These are phyloP conservation scores for Papilionanthe hybrid DNA, from an alignment of 116 monocot species.

Conservation along the genomic window DNA sequence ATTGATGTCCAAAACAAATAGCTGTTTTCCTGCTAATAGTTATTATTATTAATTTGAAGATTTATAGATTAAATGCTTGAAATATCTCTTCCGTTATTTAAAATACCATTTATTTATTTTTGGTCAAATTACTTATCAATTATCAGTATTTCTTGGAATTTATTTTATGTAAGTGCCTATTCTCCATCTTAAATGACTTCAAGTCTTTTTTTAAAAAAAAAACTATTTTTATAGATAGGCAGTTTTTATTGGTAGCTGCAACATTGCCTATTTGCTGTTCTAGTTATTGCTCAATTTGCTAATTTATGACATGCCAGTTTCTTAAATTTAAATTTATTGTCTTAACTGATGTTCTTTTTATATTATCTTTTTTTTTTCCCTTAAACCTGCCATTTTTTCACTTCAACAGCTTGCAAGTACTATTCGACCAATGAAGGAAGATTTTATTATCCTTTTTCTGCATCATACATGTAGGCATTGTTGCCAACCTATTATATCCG, in stretches of 20 bases:
- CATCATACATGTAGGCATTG: constrained; percentile 40
- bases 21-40: too few species aligned
- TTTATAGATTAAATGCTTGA: neutral
- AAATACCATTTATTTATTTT: neutral
- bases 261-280: neutral
- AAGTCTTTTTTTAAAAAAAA: neutral
- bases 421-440: constrained; percentile 32
- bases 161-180: neutral
- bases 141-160: neutral
- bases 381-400: neutral
- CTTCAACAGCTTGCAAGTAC: constrained; percentile 28
- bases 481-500: constrained; percentile 24
- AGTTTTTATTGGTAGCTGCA: neutral
- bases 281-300: neutral
- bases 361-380: neutral
- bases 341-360: neutral
- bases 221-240: neutral
- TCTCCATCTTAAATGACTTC: neutral
- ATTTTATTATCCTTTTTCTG: constrained; percentile 39
- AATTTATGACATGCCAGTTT: neutral
- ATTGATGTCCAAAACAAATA: too few species aligned
- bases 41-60: neutral
- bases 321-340: constrained; percentile 1
- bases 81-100: neutral
- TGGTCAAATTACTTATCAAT: neutral